Conservation (phyloP, 306 rosid genomes). For the Pyrus betulifolia region DNA sequence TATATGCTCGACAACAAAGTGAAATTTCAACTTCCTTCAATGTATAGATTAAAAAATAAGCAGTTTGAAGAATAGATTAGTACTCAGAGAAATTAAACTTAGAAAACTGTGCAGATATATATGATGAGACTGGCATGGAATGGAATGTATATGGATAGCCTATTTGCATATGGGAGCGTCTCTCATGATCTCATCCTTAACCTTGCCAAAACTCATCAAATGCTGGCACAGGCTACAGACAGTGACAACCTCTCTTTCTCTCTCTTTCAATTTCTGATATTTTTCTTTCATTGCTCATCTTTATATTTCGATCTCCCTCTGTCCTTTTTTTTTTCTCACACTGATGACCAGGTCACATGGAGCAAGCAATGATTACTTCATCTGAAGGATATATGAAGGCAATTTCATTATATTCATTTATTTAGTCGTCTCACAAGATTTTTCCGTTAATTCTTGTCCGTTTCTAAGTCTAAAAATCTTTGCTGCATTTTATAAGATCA, state of each 20-base stretch:
- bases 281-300: background rate
- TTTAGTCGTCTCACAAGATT: background rate
- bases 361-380: no score
- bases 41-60: no score
- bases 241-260: background rate
- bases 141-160: background rate
- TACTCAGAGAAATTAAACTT: background rate
- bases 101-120: background rate
- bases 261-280: background rate
- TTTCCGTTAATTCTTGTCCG: background rate
- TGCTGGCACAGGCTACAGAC: constrained; percentile 10
- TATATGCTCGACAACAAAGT: no score
- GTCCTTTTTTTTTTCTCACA: no score
- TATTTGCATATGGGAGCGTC: background rate
- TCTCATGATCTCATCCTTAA: background rate
- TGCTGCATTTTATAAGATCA: no score
- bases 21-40: background rate
- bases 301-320: background rate
- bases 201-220: constrained; percentile 15
- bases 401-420: background rate
- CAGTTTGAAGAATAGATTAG: no score
- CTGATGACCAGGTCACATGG: no score
- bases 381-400: background rate
- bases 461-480: background rate
- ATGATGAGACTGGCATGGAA: background rate